Conservation (phyloP, 495 filamentous ascomycete genomes). For the Penicillium arizonense region DNA sequence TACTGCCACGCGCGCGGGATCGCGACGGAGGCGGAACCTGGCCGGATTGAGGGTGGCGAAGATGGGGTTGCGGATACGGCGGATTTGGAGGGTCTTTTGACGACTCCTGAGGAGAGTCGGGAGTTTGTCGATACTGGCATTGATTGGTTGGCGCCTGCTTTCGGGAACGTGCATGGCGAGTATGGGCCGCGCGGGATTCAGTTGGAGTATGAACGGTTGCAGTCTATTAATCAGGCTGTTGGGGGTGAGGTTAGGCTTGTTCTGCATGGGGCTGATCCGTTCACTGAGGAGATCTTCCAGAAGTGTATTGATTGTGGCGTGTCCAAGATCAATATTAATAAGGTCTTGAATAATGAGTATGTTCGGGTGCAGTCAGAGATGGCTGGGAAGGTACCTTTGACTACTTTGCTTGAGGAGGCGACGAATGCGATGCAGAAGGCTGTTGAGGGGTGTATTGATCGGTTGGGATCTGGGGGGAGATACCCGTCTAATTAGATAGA, state of each 20-base stretch:
- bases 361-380: constrained; percentile 63
- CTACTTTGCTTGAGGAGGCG: constrained; percentile 67
- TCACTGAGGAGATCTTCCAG: constrained; percentile 64
- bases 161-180: constrained; percentile 83
- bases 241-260: constrained; percentile 65
- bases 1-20: constrained; percentile 77
- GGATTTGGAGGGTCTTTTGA: constrained; percentile 71
- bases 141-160: constrained; percentile 80
- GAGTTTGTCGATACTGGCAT: constrained; percentile 79
- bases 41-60: constrained; percentile 80
- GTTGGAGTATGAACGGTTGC: constrained; percentile 69
- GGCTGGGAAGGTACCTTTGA: constrained; percentile 63
- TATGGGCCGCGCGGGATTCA: constrained; percentile 74
- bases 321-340: constrained; percentile 80
- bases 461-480: constrained; percentile 65
- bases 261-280: constrained; percentile 77
- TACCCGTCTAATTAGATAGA: constrained; percentile 21
- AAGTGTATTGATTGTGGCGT: constrained; percentile 70
- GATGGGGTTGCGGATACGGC: constrained; percentile 77
- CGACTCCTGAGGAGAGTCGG: constrained; percentile 72
- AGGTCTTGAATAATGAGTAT: constrained; percentile 74
- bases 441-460: constrained; percentile 72
- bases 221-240: constrained; percentile 60
- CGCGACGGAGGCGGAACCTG: constrained; percentile 77
- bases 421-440: constrained; percentile 72